A percentile compares a stretch with the other conserved stretches of the same genome.
These are phyloP conservation scores for Eurotiales sp. DNA, from an alignment of 2,329 filamentous ascomycete genomes.

Conservation along the genomic window DNA sequence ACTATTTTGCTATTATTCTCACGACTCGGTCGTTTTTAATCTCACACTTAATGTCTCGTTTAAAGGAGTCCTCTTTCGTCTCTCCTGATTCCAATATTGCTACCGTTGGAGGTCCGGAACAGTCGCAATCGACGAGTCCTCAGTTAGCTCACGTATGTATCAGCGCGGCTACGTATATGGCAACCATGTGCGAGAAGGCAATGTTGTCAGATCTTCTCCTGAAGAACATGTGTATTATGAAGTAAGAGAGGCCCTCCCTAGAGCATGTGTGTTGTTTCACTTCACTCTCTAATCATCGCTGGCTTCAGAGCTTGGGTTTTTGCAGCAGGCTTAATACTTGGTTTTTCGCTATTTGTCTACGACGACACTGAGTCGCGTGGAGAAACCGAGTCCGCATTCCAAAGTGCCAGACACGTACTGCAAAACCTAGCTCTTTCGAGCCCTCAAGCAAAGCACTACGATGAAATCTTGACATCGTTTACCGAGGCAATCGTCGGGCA, in stretches of 20 bases:
- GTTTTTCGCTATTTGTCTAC: constrained; percentile 50
- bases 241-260: constrained; percentile 38
- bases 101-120: not conserved
- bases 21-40: constrained; percentile 56
- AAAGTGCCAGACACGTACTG: constrained; percentile 49
- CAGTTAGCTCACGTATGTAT: constrained; percentile 52
- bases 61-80: constrained; percentile 28
- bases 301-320: constrained; percentile 50
- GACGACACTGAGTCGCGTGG: constrained; percentile 34
- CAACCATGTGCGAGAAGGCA: constrained; percentile 52
- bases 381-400: constrained; percentile 48
- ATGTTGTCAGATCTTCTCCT: constrained; percentile 43
- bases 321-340: constrained; percentile 55
- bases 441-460: constrained; percentile 56
- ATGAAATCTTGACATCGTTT: constrained; percentile 51
- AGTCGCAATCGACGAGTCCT: constrained; percentile 18
- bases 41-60: constrained; percentile 38
- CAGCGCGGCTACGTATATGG: constrained; percentile 54
- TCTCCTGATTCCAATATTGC: constrained; percentile 19
- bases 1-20: constrained; percentile 58
- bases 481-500: constrained; percentile 45
- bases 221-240: constrained; percentile 58
- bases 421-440: constrained; percentile 47
- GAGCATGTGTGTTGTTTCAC: not conserved
- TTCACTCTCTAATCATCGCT: not conserved